Base-by-base conservation (phyloP, 176 grass and related monocot species). In the Themeda triandra region DNA sequence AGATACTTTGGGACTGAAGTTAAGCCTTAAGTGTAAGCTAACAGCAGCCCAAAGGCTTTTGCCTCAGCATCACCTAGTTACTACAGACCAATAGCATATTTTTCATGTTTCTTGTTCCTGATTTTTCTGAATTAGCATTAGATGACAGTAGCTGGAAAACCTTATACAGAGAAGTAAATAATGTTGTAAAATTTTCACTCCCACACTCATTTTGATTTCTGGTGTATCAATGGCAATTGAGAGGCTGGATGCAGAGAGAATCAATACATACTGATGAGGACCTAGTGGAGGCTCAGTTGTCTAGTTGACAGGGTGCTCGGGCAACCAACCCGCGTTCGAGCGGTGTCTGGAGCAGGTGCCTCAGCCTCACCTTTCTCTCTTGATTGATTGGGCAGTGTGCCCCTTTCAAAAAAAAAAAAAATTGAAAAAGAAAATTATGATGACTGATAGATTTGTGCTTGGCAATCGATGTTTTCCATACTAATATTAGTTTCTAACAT, bases 401-500 rank as follows among this genome's bases (percentile, higher is more conserved):
- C n/a, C 58, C 58, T 62, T 25, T 27, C 58, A 62, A 62, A n/a
- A 13, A 51, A n/a, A n/a, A n/a, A n/a, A 60, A 51, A 27, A 27
- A 62, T 24, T 9, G 7, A 59, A 24, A 27, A 25, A 25, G 10
- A 25, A 60, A 62, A 62, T 12, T 1, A 0, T 62, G 15, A 44
- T 1, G 1, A n/a, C 24, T 39, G 10, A 49, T 63, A 71, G 36
- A 54, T 79, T 62, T 27, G 24, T 83, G 46, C 68, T 73, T 83
- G 14, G 27, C 13, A 71, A 86, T 2, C 10, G 33, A 66, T 82
- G 12, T 72, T 72, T 46, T 45, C 48, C 36, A 67, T 77, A 46
- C 28, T 30, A 2, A 59, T 87, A 35, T 46, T 76, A 85, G 75
- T 75, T 79, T 74, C 10, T 46, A 74, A 79, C 13, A 69, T 74